A percentile compares a stretch with the other conserved stretches of the same genome.
Evolutionary conservation across 2,329 filamentous ascomycete genomes (phyloP).

Genomic region (Beauveria medogensis): DNA sequence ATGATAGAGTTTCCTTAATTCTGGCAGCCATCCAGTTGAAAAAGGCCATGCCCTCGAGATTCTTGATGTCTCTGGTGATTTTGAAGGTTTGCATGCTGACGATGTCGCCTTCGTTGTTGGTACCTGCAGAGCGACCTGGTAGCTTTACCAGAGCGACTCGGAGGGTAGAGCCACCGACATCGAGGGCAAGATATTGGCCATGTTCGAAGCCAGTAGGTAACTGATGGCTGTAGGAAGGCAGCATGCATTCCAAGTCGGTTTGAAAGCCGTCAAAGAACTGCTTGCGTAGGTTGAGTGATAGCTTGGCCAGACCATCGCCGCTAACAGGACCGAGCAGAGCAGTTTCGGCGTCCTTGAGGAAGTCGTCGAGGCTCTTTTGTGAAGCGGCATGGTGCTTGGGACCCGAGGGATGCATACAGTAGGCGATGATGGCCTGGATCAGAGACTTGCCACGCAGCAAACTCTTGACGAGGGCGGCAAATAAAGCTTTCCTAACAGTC

Average conservation of each 20-base stretch:
- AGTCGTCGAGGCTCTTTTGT: constrained; percentile 35
- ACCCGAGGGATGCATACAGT: constrained; percentile 39
- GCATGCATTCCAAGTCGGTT: constrained; percentile 50
- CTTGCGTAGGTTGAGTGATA: constrained; percentile 42
- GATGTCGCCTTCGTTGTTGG: constrained; percentile 39
- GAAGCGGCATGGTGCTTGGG: constrained; percentile 22
- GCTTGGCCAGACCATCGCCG: constrained; percentile 34
- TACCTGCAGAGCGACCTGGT: constrained; percentile 32
- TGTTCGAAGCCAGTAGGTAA: constrained; percentile 52
- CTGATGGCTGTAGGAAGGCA: constrained; percentile 58
- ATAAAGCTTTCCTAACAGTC: constrained; percentile 44
- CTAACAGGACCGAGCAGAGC: constrained; percentile 41
- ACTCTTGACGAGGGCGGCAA: constrained; percentile 48
- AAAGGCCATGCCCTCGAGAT: constrained; percentile 49
- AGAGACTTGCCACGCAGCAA: constrained; percentile 52
- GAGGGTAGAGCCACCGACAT: constrained; percentile 63
- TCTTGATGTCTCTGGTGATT: constrained; percentile 48
- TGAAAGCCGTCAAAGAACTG: constrained; percentile 48
- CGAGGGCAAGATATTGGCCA: constrained; percentile 54
- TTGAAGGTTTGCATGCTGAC: constrained; percentile 47
- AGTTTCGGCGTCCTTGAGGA: constrained; percentile 48
- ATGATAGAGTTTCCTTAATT: constrained; percentile 48
- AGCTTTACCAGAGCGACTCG: constrained; percentile 57
- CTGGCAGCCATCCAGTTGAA: constrained; percentile 61
- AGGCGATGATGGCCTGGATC: constrained; percentile 47